phyloP scores from a whole-genome alignment of 768 basidiomycete species.

The Agaricus blazei region DNA sequence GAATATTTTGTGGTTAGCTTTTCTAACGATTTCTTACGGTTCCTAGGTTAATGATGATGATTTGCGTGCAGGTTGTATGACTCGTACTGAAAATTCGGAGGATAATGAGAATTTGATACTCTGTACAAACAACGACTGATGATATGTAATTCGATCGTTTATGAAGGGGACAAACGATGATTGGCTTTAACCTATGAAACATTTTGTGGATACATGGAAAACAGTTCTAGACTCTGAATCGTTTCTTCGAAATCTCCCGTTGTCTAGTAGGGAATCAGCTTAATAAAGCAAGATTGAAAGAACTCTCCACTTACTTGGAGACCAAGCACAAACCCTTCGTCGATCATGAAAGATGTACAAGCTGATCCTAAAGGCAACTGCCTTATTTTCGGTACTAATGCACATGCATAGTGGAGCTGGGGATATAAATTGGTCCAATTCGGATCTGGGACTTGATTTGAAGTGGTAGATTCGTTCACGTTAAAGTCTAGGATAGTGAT shows the following conservation, averaged over 20 bases:
- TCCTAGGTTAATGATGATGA: neutral
- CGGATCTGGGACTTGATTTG: neutral
- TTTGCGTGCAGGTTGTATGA: neutral
- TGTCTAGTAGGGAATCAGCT: neutral
- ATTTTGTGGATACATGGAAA: constrained; percentile 5
- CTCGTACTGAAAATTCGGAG: neutral
- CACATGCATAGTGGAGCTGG: neutral
- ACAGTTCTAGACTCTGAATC: constrained; percentile 1
- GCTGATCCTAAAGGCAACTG: neutral
- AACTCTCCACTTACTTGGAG: neutral
- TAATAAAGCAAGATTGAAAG: neutral
- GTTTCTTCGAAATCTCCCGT: constrained; percentile 1
- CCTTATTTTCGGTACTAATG: neutral
- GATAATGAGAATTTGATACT: neutral
- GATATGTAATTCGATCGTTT: neutral
- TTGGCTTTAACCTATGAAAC: no score
- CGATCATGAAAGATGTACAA: constrained; percentile 7
- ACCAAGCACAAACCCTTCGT: constrained; percentile 5
- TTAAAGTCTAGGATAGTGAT: constrained; percentile 12
- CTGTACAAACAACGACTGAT: neutral
- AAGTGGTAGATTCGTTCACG: neutral
- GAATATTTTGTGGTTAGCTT: constrained; percentile 4
- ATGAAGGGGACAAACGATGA: neutral
- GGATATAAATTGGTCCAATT: neutral
- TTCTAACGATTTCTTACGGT: neutral